Evolutionary conservation across 371 early-diverging fungal species (phyloP), one percentile per base, ranked within the genome.

Genomic region (Conidiobolus incongruus): DNA sequence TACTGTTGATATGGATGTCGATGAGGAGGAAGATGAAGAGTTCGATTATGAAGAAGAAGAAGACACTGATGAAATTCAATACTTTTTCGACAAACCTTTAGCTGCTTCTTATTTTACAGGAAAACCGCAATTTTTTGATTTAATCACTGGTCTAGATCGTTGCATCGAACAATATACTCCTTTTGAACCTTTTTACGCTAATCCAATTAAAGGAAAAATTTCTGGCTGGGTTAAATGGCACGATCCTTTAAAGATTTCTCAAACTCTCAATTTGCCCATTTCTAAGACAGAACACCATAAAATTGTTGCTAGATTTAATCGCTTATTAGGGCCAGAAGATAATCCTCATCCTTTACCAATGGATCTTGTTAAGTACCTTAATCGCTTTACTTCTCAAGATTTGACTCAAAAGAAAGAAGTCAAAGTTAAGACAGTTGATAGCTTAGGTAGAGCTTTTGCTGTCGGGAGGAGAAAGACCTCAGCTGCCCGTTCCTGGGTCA

Each of bases 91-190:
- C 12, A 8, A 22, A 38, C 84, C 84, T 2, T 61, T 58, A 26
- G 72, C 80, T 6, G 55, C 74, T 2, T 75, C 85, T 6, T 93
- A 89, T 58, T 93, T 93, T 52, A 88, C 88, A 22, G 81, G 81
- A 2, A 81, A 85, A 54, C 76, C 78, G 46, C 63, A 65, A 42
- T 87, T 78, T 65, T 76, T 76, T 49, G 73, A 77, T 40, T 61
- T 78, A 22, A 50, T 86, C 11, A 74, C 76, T 35, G 67, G 70
- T 5, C 51, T 87, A 31, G 77, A 81, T 52, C 61, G 63, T 12
- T 58, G 79, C 15, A 58, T 73, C 35, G 60, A 70, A 35, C 61
- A 60, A 29, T 61, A 61, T 44, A 52, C 60, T 31, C 46, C 44
- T 47, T 11, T 53, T 45, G 53, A 53, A 51, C 40, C 49, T 24